A percentile compares a stretch with the other conserved stretches of the same genome.
Conservation (phyloP, 805 yeast genomes). For the Schizosaccharomyces octosporus region DNA sequence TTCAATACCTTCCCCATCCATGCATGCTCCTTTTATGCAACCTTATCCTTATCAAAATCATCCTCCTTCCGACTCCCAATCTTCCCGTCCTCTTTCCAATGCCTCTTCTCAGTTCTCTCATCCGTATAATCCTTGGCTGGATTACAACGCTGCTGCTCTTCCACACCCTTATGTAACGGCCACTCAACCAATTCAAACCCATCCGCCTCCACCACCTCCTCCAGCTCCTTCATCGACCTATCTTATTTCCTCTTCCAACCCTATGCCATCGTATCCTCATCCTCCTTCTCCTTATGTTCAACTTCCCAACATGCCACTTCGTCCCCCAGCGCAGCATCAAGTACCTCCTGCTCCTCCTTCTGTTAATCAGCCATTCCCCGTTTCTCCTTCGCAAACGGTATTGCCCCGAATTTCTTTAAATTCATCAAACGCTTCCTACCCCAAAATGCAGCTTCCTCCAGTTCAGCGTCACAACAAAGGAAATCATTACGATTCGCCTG, state of each 20-base stretch:
- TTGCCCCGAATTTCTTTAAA: no score
- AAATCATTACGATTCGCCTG: no score
- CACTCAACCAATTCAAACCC: neutral
- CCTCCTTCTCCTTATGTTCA: no score
- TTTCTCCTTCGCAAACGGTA: no score
- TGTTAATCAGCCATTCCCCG: no score
- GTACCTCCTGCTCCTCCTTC: no score
- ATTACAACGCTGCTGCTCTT: neutral
- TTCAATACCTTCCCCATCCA: neutral
- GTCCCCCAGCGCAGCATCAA: no score
- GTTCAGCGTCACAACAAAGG: no score
- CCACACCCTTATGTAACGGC: neutral
- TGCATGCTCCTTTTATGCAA: neutral
- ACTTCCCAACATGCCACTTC: no score
- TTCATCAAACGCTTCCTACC: no score
- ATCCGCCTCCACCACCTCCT: neutral
- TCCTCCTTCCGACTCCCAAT: no score
- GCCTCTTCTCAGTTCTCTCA: neutral
- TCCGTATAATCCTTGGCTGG: neutral
- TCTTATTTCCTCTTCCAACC: neutral
- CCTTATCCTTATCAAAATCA: neutral
- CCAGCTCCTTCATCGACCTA: neutral
- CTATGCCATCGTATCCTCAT: neutral
- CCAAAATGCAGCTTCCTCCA: no score
- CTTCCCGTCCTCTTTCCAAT: neutral